Evolutionary conservation across 2,329 filamentous ascomycete species (phyloP), one percentile per base, ranked within the genome.

Genomic region (Fusarium falciforme): DNA sequence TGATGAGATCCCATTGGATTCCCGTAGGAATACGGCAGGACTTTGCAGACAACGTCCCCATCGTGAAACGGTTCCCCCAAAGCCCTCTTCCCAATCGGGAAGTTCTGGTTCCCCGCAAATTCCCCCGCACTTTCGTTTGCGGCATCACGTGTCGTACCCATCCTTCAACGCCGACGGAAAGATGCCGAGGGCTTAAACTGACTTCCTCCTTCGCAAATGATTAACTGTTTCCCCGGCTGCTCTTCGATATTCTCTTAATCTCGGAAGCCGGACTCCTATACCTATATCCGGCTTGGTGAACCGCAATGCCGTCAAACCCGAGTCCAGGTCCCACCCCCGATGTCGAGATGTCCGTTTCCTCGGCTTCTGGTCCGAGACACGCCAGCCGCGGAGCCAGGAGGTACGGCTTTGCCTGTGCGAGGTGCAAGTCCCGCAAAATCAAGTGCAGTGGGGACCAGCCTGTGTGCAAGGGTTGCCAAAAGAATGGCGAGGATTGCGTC

Each of bases 351-450:
- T 16, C 52, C 52, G 31, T 20, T 35, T 8, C 52, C 8, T 57
- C 52, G 52, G 31, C 31, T 35, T 57, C 61, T 22, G 52, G 29
- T 11, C 52, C 52, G 52, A 57, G 27, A 36, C n/a, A 14, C 1
- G 20, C 8, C 8, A 14, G 17, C 1, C 25, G 61, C n/a, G 38
- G 40, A 55, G 64, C 40, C 16, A 59, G 64, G 14, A n/a, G 64
- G 10, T 67, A 67, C 40, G 64, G 58, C 35, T 67, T 67, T 55
- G 64, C 64, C 6, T 67, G 64, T 35, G 33, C 49, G 6, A 63
- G 58, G 20, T 67, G 64, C 36, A 67, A 63, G n/a, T 57, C 64
- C 10, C 64, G 64, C 12, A 67, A 67, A 12, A 49, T 67, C n/a
- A 67, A 63, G 38, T 67, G 58, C 33, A 67, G 59, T 25, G 64